Evolutionary conservation across 2,329 filamentous ascomycete genomes (phyloP).

Genomic region (Neobulgaria alba): DNA sequence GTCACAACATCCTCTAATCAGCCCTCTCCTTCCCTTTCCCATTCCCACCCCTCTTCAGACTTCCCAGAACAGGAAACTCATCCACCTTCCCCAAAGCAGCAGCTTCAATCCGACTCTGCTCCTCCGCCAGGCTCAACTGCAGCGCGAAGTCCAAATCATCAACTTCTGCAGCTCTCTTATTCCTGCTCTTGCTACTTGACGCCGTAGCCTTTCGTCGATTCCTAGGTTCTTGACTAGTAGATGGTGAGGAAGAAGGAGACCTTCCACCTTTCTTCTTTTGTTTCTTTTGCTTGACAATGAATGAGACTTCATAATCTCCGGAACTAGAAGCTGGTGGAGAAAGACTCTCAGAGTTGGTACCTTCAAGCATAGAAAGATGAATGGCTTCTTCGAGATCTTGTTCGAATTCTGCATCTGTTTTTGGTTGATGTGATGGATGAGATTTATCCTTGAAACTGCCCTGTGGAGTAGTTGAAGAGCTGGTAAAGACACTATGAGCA

Average conservation of each 20-base stretch:
- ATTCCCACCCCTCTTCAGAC: conserved; percentile 31
- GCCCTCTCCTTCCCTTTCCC: conserved; percentile 29
- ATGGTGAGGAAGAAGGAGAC: conserved; percentile 23
- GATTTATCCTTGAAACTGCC: conserved; percentile 38
- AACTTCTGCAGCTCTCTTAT: conserved; percentile 22
- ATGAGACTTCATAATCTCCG: conserved; percentile 42
- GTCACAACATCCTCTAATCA: too few species aligned
- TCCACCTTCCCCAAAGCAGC: conserved; percentile 22
- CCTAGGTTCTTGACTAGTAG: conserved; percentile 27
- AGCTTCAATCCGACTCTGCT: conserved; percentile 31
- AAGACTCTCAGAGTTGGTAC: conserved; percentile 38
- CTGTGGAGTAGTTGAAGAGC: conserved; percentile 46
- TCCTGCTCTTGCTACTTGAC: conserved; percentile 2
- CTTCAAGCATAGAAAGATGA: conserved; percentile 50
- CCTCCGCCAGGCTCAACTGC: conserved; percentile 50
- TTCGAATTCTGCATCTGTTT: conserved; percentile 40
- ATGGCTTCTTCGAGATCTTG: conserved; percentile 58
- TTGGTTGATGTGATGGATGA: conserved; percentile 16
- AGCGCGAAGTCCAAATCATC: conserved; percentile 54
- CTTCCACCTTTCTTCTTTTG: conserved; percentile 36
- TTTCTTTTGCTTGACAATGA: conserved; percentile 36
- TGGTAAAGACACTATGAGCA: conserved; percentile 27
- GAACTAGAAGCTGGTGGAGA: conserved; percentile 39
- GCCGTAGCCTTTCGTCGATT: conserved; percentile 8
- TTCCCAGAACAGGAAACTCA: conserved; percentile 34